Base-by-base conservation (phyloP, 1,284 basidiomycete genomes). In the Cutaneotrichosporon spelunceum region DNA sequence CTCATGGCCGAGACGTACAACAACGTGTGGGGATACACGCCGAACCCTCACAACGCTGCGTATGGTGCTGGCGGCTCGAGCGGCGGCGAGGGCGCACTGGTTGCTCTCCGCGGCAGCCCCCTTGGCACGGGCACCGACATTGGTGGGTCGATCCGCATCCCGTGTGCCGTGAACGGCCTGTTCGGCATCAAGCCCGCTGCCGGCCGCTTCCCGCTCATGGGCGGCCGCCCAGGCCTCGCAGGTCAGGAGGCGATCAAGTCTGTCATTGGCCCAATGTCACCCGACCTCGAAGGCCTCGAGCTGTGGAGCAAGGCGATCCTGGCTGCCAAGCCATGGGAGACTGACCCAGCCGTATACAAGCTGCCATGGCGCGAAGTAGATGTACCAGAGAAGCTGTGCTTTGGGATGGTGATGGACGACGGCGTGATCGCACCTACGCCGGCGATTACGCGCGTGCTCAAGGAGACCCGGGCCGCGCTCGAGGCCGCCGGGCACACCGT, bases 241-340 rank as follows among this genome's bases (percentile, higher is more conserved):
- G 88, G 88, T 19, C 86, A 87, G 72, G 86, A 88, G 59, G 84
- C 86, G 7, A 72, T 89, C 27, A 79, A 81, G 1, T 87, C 87
- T 2, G 86, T 88, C 19, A 78, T 88, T 0, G 89, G 89, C 0
- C 89, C 89, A 0, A 80, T 90, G 54, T 78, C 84, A 5, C 80
- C 78, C 39, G 83, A 82, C 27, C 64, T 90, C n/a, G 78, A 72
- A 6, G 85, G 83, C 2, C 70, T 90, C 39, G 86, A 85, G 68
- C 65, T 79, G 1, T 89, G 89, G 75, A 83, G 84, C 68, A 83
- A 86, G 70, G 69, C 70, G 1, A 56, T 68, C 14, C 8, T 33
- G 8, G 30, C 30, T 5, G 30, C 30, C 30, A 33, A 33, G 4
- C 30, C 30, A 33, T 33, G 30, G 89, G 72, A 83, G 11, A 81